Percentiles rank a stretch among this genome's conserved stretches.
phyloP scores from a whole-genome alignment of 2,329 filamentous ascomycete species.

The Metarhizium album region DNA sequence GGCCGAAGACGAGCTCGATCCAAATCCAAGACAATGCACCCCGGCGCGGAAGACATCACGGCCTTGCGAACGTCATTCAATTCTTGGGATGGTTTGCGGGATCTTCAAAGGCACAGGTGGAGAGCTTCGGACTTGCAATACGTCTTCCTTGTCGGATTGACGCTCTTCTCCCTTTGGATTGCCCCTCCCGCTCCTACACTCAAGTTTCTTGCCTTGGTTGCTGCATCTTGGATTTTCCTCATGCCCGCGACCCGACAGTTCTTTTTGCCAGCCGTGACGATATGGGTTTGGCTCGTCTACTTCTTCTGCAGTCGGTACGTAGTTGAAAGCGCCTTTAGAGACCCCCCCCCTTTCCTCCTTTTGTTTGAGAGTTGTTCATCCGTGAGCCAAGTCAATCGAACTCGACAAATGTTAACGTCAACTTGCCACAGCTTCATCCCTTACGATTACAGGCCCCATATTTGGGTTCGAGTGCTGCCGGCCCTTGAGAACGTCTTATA shows the following conservation, averaged over 20 bases:
- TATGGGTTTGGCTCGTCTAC: slow-evolving; percentile 78
- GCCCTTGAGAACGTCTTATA: slow-evolving; percentile 95
- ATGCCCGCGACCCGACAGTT: slow-evolving; percentile 85
- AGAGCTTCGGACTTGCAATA: slow-evolving; percentile 79
- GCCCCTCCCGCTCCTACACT: slow-evolving; percentile 70
- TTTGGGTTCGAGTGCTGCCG: slow-evolving; percentile 90
- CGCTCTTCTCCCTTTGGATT: slow-evolving; percentile 74
- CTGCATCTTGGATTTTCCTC: slow-evolving; percentile 58
- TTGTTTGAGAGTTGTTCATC: neutral
- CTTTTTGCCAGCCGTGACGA: slow-evolving; percentile 75
- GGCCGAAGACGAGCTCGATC: slow-evolving; percentile 28
- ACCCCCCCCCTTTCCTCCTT: neutral
- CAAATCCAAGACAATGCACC: slow-evolving; percentile 24
- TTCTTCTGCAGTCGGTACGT: slow-evolving; percentile 90
- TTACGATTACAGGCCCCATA: slow-evolving; percentile 76
- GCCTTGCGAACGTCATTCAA: slow-evolving; percentile 74
- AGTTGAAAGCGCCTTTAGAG: neutral
- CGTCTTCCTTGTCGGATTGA: slow-evolving; percentile 58
- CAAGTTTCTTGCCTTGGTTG: slow-evolving; percentile 62
- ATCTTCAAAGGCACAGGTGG: slow-evolving; percentile 70
- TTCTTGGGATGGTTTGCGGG: slow-evolving; percentile 63
- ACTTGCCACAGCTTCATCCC: slow-evolving; percentile 63
- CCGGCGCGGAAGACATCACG: slow-evolving; percentile 51
- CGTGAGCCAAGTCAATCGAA: neutral
- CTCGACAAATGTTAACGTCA: neutral